Conservation (phyloP, 306 rosid species). For the Dalbergia oliveri region DNA sequence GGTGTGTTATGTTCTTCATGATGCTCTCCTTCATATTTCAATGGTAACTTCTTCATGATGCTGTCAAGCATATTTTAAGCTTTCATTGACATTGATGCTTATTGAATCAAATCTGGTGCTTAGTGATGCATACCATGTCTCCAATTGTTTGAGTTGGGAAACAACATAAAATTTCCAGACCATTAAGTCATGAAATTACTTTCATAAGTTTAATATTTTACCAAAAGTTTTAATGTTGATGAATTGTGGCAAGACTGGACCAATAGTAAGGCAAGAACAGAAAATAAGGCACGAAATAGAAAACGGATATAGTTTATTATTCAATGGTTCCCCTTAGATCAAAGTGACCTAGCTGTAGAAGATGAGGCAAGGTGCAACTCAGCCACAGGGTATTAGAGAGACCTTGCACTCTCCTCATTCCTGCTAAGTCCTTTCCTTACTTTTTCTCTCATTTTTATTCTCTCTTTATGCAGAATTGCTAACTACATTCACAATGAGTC, state of each 20-base stretch:
- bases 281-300: not conserved
- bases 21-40: slow-evolving; percentile 16
- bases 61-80: slow-evolving; percentile 4
- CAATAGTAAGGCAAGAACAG: not conserved
- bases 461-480: not conserved
- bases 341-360: not conserved
- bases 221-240: slow-evolving; percentile 3
- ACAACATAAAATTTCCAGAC: not conserved
- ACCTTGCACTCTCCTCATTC: not conserved
- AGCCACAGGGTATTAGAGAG: not conserved
- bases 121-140: slow-evolving; percentile 25
- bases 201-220: slow-evolving; percentile 17
- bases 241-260: not conserved
- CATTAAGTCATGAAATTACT: not conserved
- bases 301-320: not conserved
- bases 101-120: not conserved
- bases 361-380: not conserved
- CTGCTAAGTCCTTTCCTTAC: too few species aligned
- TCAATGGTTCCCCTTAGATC: not conserved
- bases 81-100: slow-evolving; percentile 14
- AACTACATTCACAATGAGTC: not conserved
- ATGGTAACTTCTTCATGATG: not conserved
- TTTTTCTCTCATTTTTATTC: not conserved
- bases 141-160: slow-evolving; percentile 28
- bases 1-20: slow-evolving; percentile 19